Percentiles rank a stretch among this genome's conserved stretches.
Evolutionary conservation across 768 basidiomycete genomes (phyloP).

Genomic region (Russula griseocarnosa): DNA sequence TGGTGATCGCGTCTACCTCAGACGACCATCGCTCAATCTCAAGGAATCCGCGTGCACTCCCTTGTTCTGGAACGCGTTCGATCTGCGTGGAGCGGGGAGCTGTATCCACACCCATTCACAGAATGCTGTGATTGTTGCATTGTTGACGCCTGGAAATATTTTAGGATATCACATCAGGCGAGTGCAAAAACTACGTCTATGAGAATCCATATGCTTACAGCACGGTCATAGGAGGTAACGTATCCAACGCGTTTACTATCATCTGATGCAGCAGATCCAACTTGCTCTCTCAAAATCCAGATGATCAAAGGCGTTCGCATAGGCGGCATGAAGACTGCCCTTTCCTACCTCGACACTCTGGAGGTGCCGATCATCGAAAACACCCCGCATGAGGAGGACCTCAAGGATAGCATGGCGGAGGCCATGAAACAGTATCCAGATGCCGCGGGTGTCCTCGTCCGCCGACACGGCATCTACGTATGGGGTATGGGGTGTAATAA

Average conservation of each 20-base stretch:
- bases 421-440: conserved; percentile 79
- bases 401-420: conserved; percentile 83
- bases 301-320: conserved; percentile 90
- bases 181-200: conserved; percentile 22
- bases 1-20: conserved; percentile 70
- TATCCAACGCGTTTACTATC: background rate
- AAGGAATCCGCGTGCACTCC: conserved; percentile 89
- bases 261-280: background rate
- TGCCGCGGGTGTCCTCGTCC: conserved; percentile 71
- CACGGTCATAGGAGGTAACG: conserved; percentile 6
- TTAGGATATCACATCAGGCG: conserved; percentile 81
- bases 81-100: conserved; percentile 69
- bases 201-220: too few relatives aligned
- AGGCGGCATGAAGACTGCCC: conserved; percentile 67
- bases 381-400: conserved; percentile 85
- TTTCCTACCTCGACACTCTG: conserved; percentile 83
- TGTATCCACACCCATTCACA: conserved; percentile 93
- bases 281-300: conserved; percentile 35
- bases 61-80: conserved; percentile 90
- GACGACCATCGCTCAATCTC: conserved; percentile 63
- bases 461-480: conserved; percentile 78
- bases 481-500: conserved; percentile 54
- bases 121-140: conserved; percentile 83
- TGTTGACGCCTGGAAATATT: conserved; percentile 70
- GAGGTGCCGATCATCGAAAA: conserved; percentile 88